Conservation (phyloP, 2,329 filamentous ascomycete genomes). For the Aureobasidium pullulans region DNA sequence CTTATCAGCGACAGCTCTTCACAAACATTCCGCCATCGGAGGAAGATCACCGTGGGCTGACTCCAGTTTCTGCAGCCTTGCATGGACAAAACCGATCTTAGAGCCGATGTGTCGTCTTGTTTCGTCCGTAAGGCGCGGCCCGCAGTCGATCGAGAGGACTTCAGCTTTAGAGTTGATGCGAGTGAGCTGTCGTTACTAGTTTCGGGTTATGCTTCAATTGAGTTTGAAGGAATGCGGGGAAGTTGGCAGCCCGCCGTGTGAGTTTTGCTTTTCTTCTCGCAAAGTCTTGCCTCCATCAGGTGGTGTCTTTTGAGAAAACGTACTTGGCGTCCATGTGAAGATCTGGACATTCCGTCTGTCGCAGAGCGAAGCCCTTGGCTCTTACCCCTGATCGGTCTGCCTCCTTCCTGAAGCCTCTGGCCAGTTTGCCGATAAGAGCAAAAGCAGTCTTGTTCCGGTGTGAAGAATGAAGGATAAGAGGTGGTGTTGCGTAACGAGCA, state of each 20-base stretch:
- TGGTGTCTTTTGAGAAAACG: no score
- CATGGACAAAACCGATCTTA: neutral
- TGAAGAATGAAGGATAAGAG: no score
- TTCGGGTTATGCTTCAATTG: neutral
- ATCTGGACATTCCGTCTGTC: neutral
- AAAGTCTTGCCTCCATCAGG: neutral
- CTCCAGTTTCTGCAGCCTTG: neutral
- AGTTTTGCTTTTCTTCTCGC: neutral
- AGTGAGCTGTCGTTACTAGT: neutral
- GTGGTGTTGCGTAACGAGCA: no score
- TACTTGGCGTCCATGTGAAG: neutral
- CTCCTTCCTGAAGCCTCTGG: no score
- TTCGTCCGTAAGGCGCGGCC: neutral
- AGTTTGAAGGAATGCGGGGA: slow-evolving; percentile 1
- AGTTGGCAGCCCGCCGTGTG: neutral
- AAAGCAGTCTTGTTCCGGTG: neutral
- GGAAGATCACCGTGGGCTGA: neutral
- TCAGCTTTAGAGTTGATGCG: neutral
- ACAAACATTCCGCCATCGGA: neutral
- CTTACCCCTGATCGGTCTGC: neutral
- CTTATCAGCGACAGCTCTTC: neutral
- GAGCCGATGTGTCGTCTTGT: neutral
- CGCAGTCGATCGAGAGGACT: neutral
- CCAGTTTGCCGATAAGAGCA: neutral
- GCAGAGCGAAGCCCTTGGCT: neutral